Evolutionary conservation across 768 basidiomycete species (phyloP).

Genomic region (Hericium rajendrae): DNA sequence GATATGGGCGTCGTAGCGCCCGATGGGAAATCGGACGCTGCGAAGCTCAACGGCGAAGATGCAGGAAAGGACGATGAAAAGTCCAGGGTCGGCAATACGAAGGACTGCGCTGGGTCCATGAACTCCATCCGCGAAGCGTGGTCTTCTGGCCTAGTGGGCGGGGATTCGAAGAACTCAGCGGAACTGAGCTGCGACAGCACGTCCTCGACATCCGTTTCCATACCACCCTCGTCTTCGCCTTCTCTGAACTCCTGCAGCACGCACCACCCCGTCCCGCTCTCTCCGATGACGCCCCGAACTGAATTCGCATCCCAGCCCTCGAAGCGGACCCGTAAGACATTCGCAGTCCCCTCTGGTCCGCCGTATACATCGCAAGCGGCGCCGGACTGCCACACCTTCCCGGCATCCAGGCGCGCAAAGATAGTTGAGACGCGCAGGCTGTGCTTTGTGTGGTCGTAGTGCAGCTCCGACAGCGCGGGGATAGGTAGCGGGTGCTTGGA

Average conservation of each 20-base stretch:
- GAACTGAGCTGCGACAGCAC: slow-evolving; percentile 18
- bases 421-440: slow-evolving; percentile 55
- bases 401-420: slow-evolving; percentile 59
- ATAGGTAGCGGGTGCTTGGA: slow-evolving; percentile 35
- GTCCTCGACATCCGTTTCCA: not conserved
- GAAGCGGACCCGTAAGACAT: slow-evolving; percentile 60
- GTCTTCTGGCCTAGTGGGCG: slow-evolving; percentile 3
- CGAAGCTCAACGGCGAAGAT: slow-evolving; percentile 8
- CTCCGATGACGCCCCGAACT: slow-evolving; percentile 60
- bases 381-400: slow-evolving; percentile 56
- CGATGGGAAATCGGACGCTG: slow-evolving; percentile 6
- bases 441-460: slow-evolving; percentile 45
- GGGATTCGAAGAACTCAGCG: not conserved
- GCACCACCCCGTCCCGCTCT: slow-evolving; percentile 70
- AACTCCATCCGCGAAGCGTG: not conserved
- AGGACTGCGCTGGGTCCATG: slow-evolving; percentile 53
- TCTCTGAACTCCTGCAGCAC: slow-evolving; percentile 46
- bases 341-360: slow-evolving; percentile 45
- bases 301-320: slow-evolving; percentile 61
- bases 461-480: slow-evolving; percentile 39
- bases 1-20: slow-evolving; percentile 1
- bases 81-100: slow-evolving; percentile 72
- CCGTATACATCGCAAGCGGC: slow-evolving; percentile 57
- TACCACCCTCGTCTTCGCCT: slow-evolving; percentile 5
- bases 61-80: slow-evolving; percentile 44